Conservation (phyloP, 305 asterid genomes). For the Rubia tinctorum region DNA sequence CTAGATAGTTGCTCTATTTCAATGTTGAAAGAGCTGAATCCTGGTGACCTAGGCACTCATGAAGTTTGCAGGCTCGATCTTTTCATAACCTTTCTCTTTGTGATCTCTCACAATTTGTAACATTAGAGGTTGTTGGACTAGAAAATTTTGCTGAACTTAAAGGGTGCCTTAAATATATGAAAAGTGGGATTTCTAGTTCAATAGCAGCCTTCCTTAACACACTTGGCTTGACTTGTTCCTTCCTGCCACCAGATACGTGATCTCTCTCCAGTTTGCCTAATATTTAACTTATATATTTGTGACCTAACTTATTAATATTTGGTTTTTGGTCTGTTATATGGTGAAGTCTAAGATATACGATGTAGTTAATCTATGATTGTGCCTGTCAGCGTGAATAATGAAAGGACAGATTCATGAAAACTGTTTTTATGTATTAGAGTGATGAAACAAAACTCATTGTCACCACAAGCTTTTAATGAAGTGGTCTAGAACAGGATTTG, state of each 20-base stretch:
- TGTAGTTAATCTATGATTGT: neutral
- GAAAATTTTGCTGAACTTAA: neutral
- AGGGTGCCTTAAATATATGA: neutral
- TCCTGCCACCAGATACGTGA: neutral
- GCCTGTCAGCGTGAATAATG: neutral
- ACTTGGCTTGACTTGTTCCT: neutral
- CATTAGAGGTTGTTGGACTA: neutral
- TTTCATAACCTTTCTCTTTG: neutral
- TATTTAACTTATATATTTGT: neutral
- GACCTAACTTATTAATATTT: too few species aligned
- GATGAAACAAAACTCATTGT: neutral
- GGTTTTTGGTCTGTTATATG: neutral
- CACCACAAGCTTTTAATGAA: neutral
- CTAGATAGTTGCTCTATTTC: neutral
- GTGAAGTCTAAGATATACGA: neutral
- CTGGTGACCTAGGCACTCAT: neutral
- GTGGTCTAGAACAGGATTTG: neutral
- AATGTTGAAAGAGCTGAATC: slow-evolving; percentile 2
- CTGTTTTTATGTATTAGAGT: neutral
- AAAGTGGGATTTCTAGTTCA: neutral
- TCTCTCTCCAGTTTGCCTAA: neutral
- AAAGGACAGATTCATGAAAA: neutral
- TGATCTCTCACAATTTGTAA: neutral
- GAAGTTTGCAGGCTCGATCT: neutral
- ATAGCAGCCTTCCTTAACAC: neutral